A percentile compares a stretch with the other conserved stretches of the same genome.
phyloP scores from a whole-genome alignment of 192 early-diverging fungal species.

The Coemansia nantahalensis region DNA sequence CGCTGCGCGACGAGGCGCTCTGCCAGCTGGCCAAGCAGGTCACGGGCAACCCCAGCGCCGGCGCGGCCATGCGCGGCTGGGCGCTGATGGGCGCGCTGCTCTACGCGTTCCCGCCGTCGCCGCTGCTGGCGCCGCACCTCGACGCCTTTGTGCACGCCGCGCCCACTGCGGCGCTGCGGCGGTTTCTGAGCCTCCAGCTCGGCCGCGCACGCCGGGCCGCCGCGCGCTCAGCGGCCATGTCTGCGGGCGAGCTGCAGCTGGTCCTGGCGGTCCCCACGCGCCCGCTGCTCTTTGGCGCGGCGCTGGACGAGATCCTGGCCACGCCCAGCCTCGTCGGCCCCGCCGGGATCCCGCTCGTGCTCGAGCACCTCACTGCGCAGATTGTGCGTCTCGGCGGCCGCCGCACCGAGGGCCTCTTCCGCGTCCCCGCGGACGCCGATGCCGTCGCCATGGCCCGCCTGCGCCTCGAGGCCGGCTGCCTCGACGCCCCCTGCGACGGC shows the following conservation, averaged over 20 bases:
- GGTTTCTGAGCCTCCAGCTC: slow-evolving; percentile 55
- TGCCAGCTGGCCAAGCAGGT: slow-evolving; percentile 92
- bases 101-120: slow-evolving; percentile 88
- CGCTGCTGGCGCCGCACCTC: slow-evolving; percentile 82
- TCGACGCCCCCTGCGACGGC: slow-evolving; percentile 65
- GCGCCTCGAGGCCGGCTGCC: slow-evolving; percentile 79
- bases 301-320: slow-evolving; percentile 81
- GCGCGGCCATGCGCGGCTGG: slow-evolving; percentile 78
- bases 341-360: slow-evolving; percentile 68
- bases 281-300: slow-evolving; percentile 86
- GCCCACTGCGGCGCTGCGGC: slow-evolving; percentile 27
- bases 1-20: slow-evolving; percentile 90
- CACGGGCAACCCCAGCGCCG: slow-evolving; percentile 64
- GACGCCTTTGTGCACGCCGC: slow-evolving; percentile 63
- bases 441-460: slow-evolving; percentile 71
- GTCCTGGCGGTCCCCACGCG: slow-evolving; percentile 77
- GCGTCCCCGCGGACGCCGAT: slow-evolving; percentile 91
- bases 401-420: slow-evolving; percentile 90
- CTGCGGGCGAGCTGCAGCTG: slow-evolving; percentile 66
- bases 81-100: slow-evolving; percentile 76
- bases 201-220: slow-evolving; percentile 76
- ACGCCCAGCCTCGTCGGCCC: slow-evolving; percentile 37
- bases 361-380: slow-evolving; percentile 73
- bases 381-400: slow-evolving; percentile 76
- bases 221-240: slow-evolving; percentile 68